phyloP scores from a whole-genome alignment of 768 basidiomycete species.

The Rhizopogon rudus region DNA sequence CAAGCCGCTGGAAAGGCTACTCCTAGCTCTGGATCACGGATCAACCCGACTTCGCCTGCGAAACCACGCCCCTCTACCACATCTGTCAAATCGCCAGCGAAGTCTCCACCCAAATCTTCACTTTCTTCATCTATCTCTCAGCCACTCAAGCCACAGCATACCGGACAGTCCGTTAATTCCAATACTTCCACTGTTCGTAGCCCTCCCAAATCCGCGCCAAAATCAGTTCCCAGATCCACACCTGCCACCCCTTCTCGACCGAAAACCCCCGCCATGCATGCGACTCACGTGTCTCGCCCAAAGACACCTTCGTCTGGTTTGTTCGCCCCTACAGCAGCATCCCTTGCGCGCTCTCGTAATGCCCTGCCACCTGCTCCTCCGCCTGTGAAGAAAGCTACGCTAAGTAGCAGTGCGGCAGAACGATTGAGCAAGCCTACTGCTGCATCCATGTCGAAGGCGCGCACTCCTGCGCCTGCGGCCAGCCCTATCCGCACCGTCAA shows the following conservation, averaged over 20 bases:
- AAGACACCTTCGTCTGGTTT: slow-evolving; percentile 66
- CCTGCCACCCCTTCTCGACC: slow-evolving; percentile 30
- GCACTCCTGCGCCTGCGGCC: slow-evolving; percentile 23
- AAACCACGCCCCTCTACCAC: slow-evolving; percentile 23
- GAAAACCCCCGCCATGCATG: slow-evolving; percentile 28
- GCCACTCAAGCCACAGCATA: slow-evolving; percentile 33
- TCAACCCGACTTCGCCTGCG: slow-evolving; percentile 17
- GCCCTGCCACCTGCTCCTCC: slow-evolving; percentile 41
- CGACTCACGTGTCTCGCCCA: slow-evolving; percentile 29
- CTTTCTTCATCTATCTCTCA: slow-evolving; percentile 33
- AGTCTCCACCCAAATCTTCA: slow-evolving; percentile 25
- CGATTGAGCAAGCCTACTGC: slow-evolving; percentile 82
- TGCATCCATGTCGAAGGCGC: slow-evolving; percentile 62
- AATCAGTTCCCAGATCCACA: slow-evolving; percentile 20
- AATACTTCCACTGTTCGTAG: slow-evolving; percentile 23
- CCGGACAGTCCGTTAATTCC: slow-evolving; percentile 36
- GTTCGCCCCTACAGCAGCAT: slow-evolving; percentile 81
- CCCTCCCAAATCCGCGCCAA: slow-evolving; percentile 5
- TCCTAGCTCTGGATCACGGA: slow-evolving; percentile 16
- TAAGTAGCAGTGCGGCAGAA: slow-evolving; percentile 52
- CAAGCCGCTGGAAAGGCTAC: slow-evolving; percentile 15
- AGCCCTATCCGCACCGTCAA: slow-evolving; percentile 24
- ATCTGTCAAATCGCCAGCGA: slow-evolving; percentile 14
- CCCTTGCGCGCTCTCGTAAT: slow-evolving; percentile 65
- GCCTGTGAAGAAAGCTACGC: slow-evolving; percentile 48